phyloP scores from a whole-genome alignment of 768 basidiomycete genomes.

The Sporobolomyces phaffii region DNA sequence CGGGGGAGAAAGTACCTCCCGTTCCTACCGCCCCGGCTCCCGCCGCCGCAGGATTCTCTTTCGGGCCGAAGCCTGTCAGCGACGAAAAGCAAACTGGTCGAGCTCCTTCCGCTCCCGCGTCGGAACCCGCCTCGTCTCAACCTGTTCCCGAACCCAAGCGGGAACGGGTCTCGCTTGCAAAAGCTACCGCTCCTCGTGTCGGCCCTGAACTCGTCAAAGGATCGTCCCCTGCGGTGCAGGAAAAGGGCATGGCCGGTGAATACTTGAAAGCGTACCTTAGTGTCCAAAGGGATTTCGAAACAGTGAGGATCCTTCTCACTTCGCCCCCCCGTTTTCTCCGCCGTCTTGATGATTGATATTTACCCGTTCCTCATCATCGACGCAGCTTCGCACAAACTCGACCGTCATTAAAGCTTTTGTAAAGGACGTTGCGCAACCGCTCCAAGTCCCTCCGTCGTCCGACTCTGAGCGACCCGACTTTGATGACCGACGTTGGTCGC shows the following conservation, averaged over 20 bases:
- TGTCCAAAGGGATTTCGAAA: conserved; percentile 33
- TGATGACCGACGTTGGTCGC: conserved; percentile 18
- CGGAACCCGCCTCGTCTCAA: not conserved
- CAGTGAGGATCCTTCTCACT: conserved; percentile 29
- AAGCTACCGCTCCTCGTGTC: conserved; percentile 15
- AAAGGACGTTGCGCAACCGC: not conserved
- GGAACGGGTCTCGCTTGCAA: not conserved
- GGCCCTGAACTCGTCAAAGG: conserved; percentile 16
- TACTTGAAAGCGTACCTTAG: conserved; percentile 38
- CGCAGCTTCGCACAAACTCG: conserved; percentile 24
- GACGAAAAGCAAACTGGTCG: not conserved
- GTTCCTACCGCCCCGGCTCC: not conserved
- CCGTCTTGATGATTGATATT: not conserved
- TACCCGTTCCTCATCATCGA: not conserved
- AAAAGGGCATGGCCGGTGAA: conserved; percentile 41
- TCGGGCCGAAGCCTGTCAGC: not conserved
- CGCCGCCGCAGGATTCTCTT: conserved; percentile 3
- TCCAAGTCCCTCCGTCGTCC: not conserved
- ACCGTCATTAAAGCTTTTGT: conserved; percentile 4
- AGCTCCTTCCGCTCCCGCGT: no score
- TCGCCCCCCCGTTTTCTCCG: not conserved
- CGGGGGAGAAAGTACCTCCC: not conserved
- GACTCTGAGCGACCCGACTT: not conserved
- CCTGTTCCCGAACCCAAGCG: not conserved
- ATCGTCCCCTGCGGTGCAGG: conserved; percentile 15